Evolutionary conservation across 805 yeast genomes (phyloP).

Genomic region (Grigorovia jiainica): DNA sequence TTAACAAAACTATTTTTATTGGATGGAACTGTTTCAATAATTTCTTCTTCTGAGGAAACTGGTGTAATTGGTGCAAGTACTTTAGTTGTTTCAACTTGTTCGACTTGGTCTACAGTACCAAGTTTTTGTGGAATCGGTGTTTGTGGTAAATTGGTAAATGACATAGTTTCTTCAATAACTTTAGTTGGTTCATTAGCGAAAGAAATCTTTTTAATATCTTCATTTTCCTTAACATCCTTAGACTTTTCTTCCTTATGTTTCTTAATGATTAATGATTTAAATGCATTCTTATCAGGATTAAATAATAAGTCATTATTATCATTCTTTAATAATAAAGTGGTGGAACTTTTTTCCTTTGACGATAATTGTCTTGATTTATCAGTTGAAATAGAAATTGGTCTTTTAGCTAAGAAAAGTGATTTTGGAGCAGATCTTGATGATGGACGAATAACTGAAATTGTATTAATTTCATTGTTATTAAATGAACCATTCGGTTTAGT

Average conservation of each 20-base stretch:
- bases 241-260: constrained; percentile 11
- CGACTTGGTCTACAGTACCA: not conserved
- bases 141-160: not conserved
- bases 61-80: constrained; percentile 3
- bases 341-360: not conserved
- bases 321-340: constrained; percentile 18
- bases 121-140: not conserved
- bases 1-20: not conserved
- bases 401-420: constrained; percentile 36
- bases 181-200: constrained; percentile 1
- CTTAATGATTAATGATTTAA: constrained; percentile 21
- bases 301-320: constrained; percentile 17
- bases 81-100: not conserved
- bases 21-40: not conserved
- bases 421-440: constrained; percentile 59
- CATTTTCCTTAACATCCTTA: not conserved
- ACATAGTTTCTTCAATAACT: not conserved
- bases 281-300: constrained; percentile 23
- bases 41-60: not conserved
- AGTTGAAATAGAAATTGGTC: not conserved
- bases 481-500: constrained; percentile 36
- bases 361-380: not conserved
- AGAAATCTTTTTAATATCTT: constrained; percentile 6
- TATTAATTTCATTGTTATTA: constrained; percentile 39
- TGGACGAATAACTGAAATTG: constrained; percentile 46